phyloP scores from a whole-genome alignment of 352 stramenopile genomes.

The Pythium volutum region DNA sequence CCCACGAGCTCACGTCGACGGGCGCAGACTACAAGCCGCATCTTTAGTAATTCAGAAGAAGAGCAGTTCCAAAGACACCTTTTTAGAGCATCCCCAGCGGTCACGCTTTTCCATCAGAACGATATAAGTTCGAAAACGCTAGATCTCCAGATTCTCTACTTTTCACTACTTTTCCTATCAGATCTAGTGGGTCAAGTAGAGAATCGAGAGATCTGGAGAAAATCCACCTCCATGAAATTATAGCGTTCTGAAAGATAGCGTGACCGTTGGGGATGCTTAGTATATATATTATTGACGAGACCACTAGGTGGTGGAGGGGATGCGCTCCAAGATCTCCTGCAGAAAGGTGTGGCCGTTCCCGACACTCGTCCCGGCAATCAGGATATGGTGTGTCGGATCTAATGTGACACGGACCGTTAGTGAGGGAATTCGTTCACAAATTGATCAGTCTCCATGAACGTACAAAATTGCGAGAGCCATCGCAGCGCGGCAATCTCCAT shows the following conservation, averaged over 20 bases:
- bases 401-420: neutral
- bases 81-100: too few relatives aligned
- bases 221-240: too few relatives aligned
- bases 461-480: conserved; percentile 70
- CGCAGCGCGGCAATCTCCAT: conserved; percentile 71
- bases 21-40: conserved; percentile 58
- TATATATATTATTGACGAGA: neutral
- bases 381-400: conserved; percentile 57
- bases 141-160: too few relatives aligned
- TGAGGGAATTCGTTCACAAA: neutral
- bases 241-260: too few relatives aligned
- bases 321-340: conserved; percentile 42
- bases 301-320: conserved; percentile 34
- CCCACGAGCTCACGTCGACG: conserved; percentile 53
- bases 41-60: too few relatives aligned
- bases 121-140: too few relatives aligned
- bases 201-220: too few relatives aligned
- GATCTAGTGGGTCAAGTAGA: too few relatives aligned
- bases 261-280: too few relatives aligned
- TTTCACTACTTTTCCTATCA: too few relatives aligned
- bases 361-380: conserved; percentile 58
- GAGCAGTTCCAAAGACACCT: too few relatives aligned
- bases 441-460: conserved; percentile 4
- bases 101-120: too few relatives aligned
- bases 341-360: conserved; percentile 55